phyloP scores from a whole-genome alignment of 495 filamentous ascomycete species.

The Aspergillus baeticus region DNA sequence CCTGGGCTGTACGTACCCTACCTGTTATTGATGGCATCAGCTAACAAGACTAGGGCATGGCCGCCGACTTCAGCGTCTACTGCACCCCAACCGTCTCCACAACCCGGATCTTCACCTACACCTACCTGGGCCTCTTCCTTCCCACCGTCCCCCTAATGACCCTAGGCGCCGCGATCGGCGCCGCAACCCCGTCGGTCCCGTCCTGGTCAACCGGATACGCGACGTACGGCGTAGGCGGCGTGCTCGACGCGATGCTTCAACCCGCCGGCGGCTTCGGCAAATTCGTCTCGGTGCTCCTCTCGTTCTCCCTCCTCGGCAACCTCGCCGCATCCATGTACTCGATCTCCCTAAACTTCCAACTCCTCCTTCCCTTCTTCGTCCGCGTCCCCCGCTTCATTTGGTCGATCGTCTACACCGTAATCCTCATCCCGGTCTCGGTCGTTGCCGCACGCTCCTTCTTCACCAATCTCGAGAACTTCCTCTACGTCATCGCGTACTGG shows the following conservation, averaged over 20 bases:
- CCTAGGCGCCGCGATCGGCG: constrained; percentile 54
- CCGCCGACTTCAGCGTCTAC: constrained; percentile 15
- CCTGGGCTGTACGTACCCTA: constrained; percentile 8
- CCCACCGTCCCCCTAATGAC: constrained; percentile 52
- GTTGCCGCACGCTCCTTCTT: constrained; percentile 51
- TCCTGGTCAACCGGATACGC: constrained; percentile 48
- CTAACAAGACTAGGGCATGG: constrained; percentile 10
- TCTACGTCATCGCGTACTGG: constrained; percentile 57
- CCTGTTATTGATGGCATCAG: background rate
- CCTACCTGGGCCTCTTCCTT: constrained; percentile 42
- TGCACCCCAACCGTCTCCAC: constrained; percentile 12
- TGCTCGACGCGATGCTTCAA: constrained; percentile 53
- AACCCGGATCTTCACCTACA: constrained; percentile 14
- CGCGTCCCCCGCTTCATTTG: constrained; percentile 53
- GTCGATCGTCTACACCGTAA: constrained; percentile 46
- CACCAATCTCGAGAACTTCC: constrained; percentile 50
- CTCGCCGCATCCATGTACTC: constrained; percentile 40
- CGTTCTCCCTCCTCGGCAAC: constrained; percentile 53
- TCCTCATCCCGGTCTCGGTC: constrained; percentile 53
- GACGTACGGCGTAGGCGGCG: constrained; percentile 47
- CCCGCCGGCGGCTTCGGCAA: constrained; percentile 54
- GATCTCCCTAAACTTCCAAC: constrained; percentile 57
- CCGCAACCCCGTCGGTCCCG: constrained; percentile 28
- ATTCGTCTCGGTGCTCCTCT: constrained; percentile 53
- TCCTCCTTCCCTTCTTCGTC: constrained; percentile 46